These are phyloP conservation scores for Auriscalpium orientale DNA, from an alignment of 768 basidiomycete species.

Conservation along the genomic window DNA sequence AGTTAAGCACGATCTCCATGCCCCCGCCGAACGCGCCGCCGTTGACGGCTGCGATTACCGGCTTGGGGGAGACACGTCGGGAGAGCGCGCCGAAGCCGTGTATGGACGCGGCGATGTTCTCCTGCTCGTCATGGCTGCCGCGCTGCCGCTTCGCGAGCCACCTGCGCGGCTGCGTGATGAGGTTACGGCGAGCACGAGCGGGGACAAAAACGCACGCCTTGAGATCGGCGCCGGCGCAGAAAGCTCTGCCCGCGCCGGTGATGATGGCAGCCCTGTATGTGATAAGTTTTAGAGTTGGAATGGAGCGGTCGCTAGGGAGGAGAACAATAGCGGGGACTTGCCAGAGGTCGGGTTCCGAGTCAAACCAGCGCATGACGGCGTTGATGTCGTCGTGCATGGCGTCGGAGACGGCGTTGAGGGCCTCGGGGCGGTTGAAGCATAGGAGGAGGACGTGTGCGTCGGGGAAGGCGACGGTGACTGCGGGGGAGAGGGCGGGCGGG, in stretches of 20 bases:
- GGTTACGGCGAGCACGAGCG: too few relatives aligned
- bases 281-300: neutral
- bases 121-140: constrained; percentile 38
- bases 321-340: constrained; percentile 24
- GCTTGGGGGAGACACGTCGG: constrained; percentile 58
- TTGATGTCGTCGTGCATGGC: constrained; percentile 47
- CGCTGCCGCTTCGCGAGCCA: constrained; percentile 50
- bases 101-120: constrained; percentile 28
- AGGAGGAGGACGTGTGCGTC: constrained; percentile 45
- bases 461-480: constrained; percentile 36
- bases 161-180: constrained; percentile 24
- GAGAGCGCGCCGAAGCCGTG: constrained; percentile 73
- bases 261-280: constrained; percentile 59
- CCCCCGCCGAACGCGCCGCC: constrained; percentile 44
- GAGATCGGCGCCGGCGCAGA: constrained; percentile 78
- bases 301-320: neutral
- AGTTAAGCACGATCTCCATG: constrained; percentile 48
- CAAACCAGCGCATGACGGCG: constrained; percentile 61
- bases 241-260: constrained; percentile 64
- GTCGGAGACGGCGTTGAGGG: constrained; percentile 69
- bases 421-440: constrained; percentile 58
- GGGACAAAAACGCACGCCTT: constrained; percentile 43
- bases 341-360: constrained; percentile 67
- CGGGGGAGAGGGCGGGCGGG: constrained; percentile 26
- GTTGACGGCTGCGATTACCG: constrained; percentile 74